Evolutionary conservation across 2,329 filamentous ascomycete species (phyloP).

Genomic region (Calonectria henricotiae): DNA sequence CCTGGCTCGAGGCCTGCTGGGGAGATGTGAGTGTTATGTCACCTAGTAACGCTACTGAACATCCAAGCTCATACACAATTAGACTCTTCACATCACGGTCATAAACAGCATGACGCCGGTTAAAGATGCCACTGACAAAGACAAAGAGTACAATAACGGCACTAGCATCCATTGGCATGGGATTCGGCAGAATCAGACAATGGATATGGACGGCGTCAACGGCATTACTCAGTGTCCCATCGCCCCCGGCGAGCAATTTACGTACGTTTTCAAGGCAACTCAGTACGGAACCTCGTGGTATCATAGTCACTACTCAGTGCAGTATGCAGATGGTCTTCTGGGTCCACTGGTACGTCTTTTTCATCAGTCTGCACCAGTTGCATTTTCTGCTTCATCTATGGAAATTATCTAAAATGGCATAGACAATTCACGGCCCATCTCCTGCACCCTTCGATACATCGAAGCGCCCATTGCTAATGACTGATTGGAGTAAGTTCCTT

Average conservation of each 20-base stretch:
- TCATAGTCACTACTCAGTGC: constrained; percentile 48
- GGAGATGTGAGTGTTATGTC: constrained; percentile 45
- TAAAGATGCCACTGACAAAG: no score
- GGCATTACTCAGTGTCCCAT: constrained; percentile 49
- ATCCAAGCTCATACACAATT: not conserved
- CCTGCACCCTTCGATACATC: constrained; percentile 43
- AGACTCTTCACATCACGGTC: constrained; percentile 44
- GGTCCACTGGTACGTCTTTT: constrained; percentile 41
- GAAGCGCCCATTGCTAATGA: constrained; percentile 41
- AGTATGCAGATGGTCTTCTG: constrained; percentile 48
- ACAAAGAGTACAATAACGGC: constrained; percentile 33
- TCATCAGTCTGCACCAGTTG: accelerated
- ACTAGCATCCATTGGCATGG: constrained; percentile 51
- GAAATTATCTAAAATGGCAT: not conserved
- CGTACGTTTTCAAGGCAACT: constrained; percentile 41
- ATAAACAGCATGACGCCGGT: constrained; percentile 37
- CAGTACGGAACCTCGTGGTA: constrained; percentile 51
- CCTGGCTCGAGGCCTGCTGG: constrained; percentile 54
- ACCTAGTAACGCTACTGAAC: not conserved
- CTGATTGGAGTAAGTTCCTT: constrained; percentile 43
- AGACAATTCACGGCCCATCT: constrained; percentile 47
- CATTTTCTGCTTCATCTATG: no score
- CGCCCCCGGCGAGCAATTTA: constrained; percentile 41
- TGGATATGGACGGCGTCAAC: constrained; percentile 50
- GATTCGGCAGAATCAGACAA: constrained; percentile 41